Evolutionary conservation across 2,329 filamentous ascomycete species (phyloP), one percentile per base, ranked within the genome.

Genomic region (Colletotrichum sp.): DNA sequence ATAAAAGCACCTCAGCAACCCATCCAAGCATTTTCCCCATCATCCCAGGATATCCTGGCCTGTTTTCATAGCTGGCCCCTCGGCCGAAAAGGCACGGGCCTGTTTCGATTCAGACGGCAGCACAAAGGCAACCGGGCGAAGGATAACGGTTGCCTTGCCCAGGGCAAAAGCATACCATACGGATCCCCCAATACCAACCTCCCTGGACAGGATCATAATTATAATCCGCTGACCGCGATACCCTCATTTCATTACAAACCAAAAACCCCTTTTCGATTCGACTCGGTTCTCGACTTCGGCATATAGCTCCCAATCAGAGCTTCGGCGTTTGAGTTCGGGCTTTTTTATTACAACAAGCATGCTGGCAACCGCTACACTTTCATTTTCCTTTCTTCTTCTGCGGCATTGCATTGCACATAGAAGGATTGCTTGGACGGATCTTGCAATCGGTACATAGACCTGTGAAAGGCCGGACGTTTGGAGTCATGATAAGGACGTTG

Each of bases 401-500:
- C 44, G 49, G 64, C 74, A 76, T 76, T 74, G 65, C 70, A 76
- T 72, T 72, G 72, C 74, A 76, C 65, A 76, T 65, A 76, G 70
- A 65, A 44, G 57, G 65, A 76, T 76, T 76, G 74, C 59, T 64
- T 65, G 64, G 59, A 74, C 30, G 57, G 49, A 74, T 64, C 59
- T 59, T 21, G 70, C 74, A 69, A 76, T 69, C 70, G 70, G 74
- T 73, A 69, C 64, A 76, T 76, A 76, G 70, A 74, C 49, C 70
- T 68, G 64, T 74, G 44, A 76, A 60, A 65, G 72, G 59, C 44
- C 64, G 59, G 74, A 76, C 70, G 70, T 74, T 65, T 55, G 74
- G 74, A 76, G 74, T 74, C 71, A 76, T 68, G 74, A 73, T 74
- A 60, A 72, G 74, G 74, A 76, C 70, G 34, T 64, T 60, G 74